phyloP scores from a whole-genome alignment of 805 yeast genomes.

The Kazachstania martiniae region DNA sequence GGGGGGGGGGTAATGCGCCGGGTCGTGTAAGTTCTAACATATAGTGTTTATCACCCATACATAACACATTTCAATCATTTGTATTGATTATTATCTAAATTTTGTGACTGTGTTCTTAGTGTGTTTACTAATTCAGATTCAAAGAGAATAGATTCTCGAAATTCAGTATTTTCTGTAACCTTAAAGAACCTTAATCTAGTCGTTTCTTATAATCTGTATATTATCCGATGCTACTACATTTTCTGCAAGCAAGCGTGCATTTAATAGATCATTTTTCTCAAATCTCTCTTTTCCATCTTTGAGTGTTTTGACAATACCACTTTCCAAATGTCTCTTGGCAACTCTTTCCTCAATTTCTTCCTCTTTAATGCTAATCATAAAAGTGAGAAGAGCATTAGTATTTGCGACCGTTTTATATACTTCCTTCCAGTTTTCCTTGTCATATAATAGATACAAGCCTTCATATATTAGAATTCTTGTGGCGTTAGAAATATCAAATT shows the following conservation, averaged over 20 bases:
- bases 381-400: slow-evolving; percentile 32
- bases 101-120: too few species aligned
- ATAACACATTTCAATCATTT: slow-evolving; percentile 12
- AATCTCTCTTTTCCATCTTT: slow-evolving; percentile 44
- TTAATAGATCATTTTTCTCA: slow-evolving; percentile 48
- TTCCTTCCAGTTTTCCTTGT: slow-evolving; percentile 46
- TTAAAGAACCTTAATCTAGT: neutral
- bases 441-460: slow-evolving; percentile 60
- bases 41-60: too few species aligned
- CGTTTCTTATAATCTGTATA: slow-evolving; percentile 4
- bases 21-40: too few species aligned
- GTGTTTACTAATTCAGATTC: too few species aligned
- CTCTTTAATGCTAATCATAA: slow-evolving; percentile 41
- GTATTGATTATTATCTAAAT: too few species aligned
- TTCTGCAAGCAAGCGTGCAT: slow-evolving; percentile 36
- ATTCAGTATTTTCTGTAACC: too few species aligned
- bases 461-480: slow-evolving; percentile 56
- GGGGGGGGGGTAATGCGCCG: too few species aligned
- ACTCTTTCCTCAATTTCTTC: slow-evolving; percentile 44
- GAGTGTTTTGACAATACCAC: slow-evolving; percentile 40
- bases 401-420: slow-evolving; percentile 8
- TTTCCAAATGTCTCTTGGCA: slow-evolving; percentile 50
- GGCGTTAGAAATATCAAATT: slow-evolving; percentile 34
- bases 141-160: too few species aligned
- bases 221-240: slow-evolving; percentile 12